phyloP scores from a whole-genome alignment of 805 yeast species.

The Wickerhamiella kazuoi region DNA sequence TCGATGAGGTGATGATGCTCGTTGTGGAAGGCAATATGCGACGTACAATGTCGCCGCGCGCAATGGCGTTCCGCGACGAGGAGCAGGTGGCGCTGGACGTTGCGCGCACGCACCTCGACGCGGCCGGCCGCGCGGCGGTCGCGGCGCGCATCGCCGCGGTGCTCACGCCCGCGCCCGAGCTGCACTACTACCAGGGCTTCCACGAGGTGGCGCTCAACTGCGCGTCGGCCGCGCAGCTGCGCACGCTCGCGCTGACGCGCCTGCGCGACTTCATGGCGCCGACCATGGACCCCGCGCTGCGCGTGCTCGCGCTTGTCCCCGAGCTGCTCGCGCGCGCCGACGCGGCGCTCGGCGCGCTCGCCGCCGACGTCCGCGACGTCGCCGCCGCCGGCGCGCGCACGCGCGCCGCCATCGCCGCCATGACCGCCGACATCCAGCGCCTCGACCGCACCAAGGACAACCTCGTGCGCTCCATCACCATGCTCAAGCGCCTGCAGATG shows the following conservation, averaged over 20 bases:
- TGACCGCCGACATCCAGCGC: constrained; percentile 61
- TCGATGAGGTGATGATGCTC: no score
- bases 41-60: constrained; percentile 20
- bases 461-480: constrained; percentile 67
- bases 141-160: constrained; percentile 23
- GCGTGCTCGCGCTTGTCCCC: constrained; percentile 51
- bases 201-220: constrained; percentile 68
- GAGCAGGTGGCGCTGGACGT: constrained; percentile 70
- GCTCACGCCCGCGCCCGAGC: constrained; percentile 39
- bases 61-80: constrained; percentile 18
- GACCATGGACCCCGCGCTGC: constrained; percentile 44
- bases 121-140: constrained; percentile 21
- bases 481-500: constrained; percentile 75
- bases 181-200: constrained; percentile 80
- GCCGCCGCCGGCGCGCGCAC: constrained; percentile 10
- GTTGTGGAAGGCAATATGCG: no score
- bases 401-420: constrained; percentile 16
- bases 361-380: neutral
- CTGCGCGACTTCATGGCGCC: constrained; percentile 77
- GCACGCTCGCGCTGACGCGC: constrained; percentile 29
- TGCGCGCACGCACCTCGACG: constrained; percentile 42
- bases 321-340: constrained; percentile 27
- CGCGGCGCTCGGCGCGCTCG: neutral
- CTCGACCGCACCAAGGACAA: constrained; percentile 74
- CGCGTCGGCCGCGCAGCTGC: constrained; percentile 16